Base-by-base conservation (phyloP, 2,329 filamentous ascomycete species). In the Aureobasidium sp. region DNA sequence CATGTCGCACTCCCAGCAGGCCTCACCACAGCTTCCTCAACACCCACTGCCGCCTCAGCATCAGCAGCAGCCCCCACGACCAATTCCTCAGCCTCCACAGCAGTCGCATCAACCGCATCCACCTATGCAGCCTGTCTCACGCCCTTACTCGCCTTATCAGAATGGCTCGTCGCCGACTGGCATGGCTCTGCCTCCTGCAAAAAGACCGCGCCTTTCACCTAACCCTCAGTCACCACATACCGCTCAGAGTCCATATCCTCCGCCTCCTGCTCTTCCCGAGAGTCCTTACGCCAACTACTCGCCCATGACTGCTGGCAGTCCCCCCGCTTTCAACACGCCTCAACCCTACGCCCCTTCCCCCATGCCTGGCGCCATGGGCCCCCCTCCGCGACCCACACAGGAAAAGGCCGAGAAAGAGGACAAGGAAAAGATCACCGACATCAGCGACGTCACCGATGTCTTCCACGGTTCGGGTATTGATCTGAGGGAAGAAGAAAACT, bases 401-500 rank as follows among this genome's bases (percentile, higher is more conserved):
- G 78, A 80, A 9, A 79, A 80, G 65, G 78, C 79, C 45, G 81
- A 80, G 61, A 75, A 84, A 74, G 72, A 79, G 61, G 77, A 79
- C 53, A 79, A 79, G 63, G 87, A 88, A 62, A 80, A 81, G 66
- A 82, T 85, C 47, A 81, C 82, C 29, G 77, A 79, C 52, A 75
- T 79, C 14, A 90, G 92, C 68, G 90, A 96, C 69, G 82, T 92
- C 49, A 90, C 88, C 66, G 92, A 97, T 76, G 89, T 91, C 56
- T 76, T 96, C 61, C 87, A 87, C 20, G 90, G 89, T 20, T 93
- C 91, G 17, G 91, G 91, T 55, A 91, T 97, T 66, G 90, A 96
- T 77, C 76, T 96, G 51, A 86, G 88, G 63, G 91, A 91, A 66
- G 92, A 96, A 73, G 90, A 95, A 70, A 89, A 91, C 68, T 89